A percentile compares a stretch with the other conserved stretches of the same genome.
Conservation (phyloP, 208 protist species). For the Perkinsela sp. region DNA sequence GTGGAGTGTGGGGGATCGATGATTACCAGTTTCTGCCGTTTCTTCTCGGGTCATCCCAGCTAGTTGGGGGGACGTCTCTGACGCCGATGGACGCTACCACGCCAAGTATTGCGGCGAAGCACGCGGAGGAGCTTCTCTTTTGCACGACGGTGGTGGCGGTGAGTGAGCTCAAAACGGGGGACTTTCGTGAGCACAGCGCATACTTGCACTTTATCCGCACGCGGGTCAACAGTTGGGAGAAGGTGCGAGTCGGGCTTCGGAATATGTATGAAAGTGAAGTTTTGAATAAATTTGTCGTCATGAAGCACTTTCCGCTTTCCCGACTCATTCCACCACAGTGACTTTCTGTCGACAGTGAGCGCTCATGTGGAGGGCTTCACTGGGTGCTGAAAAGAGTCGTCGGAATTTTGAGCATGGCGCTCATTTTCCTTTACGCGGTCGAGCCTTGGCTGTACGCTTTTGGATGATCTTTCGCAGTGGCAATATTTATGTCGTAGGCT, state of each 20-base stretch:
- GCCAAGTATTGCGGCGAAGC: not conserved
- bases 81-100: not conserved
- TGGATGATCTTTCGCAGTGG: no score
- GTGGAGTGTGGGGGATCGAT: constrained; percentile 93
- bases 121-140: constrained; percentile 21
- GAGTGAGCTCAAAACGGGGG: constrained; percentile 40
- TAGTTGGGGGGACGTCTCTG: constrained; percentile 29
- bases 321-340: constrained; percentile 32
- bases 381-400: not conserved
- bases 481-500: no score
- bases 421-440: constrained; percentile 2
- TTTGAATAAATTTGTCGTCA: constrained; percentile 70
- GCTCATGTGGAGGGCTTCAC: no score
- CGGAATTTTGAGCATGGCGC: constrained; percentile 2
- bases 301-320: constrained; percentile 78
- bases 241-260: constrained; percentile 60
- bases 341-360: no score
- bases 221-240: constrained; percentile 40
- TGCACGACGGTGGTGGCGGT: constrained; percentile 46
- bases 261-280: constrained; percentile 83
- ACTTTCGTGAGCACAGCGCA: constrained; percentile 69
- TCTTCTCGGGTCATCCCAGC: constrained; percentile 78
- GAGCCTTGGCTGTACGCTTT: not conserved
- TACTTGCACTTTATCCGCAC: constrained; percentile 62
- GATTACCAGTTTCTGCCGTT: constrained; percentile 96